Percentiles rank a stretch among this genome's conserved stretches.
These are phyloP conservation scores for Podosphaera xanthii DNA, from an alignment of 2,329 filamentous ascomycete species.

Conservation along the genomic window DNA sequence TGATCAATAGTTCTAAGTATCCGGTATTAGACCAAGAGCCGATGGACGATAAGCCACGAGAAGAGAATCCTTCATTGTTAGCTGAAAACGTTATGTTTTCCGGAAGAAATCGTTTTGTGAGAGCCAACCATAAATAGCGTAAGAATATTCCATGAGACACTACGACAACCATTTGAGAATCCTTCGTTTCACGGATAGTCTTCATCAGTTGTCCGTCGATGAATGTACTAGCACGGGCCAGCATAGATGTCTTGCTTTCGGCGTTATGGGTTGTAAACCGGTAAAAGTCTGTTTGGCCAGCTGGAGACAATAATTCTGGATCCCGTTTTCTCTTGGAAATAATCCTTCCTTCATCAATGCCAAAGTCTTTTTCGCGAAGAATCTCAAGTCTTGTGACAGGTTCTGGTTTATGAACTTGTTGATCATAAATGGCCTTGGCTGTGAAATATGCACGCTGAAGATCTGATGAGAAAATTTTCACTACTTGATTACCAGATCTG, in stretches of 20 bases:
- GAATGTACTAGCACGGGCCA: constrained; percentile 38
- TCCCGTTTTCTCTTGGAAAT: constrained; percentile 22
- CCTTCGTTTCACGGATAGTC: constrained; percentile 17
- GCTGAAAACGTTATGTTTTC: constrained; percentile 17
- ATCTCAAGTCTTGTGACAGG: constrained; percentile 16
- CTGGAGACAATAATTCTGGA: constrained; percentile 6
- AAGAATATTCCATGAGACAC: constrained; percentile 74
- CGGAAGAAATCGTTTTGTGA: constrained; percentile 30
- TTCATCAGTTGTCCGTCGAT: constrained; percentile 39
- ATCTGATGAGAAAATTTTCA: constrained; percentile 55
- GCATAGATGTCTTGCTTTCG: constrained; percentile 49
- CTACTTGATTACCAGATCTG: constrained; percentile 36
- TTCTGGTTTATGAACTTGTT: constrained; percentile 20
- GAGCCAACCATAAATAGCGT: constrained; percentile 38
- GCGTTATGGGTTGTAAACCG: constrained; percentile 26
- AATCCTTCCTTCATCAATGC: constrained; percentile 42
- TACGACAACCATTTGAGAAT: constrained; percentile 30
- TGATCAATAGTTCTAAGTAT: constrained; percentile 20
- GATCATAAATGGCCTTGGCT: constrained; percentile 38
- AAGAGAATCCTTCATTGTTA: constrained; percentile 19
- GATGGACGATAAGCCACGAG: constrained; percentile 21
- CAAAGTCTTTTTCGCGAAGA: constrained; percentile 54
- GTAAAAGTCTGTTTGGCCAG: constrained; percentile 18
- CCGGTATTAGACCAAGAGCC: constrained; percentile 45
- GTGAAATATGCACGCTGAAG: constrained; percentile 52